phyloP scores from a whole-genome alignment of 2,329 filamentous ascomycete species.

The Drechslerella dactyloides region DNA sequence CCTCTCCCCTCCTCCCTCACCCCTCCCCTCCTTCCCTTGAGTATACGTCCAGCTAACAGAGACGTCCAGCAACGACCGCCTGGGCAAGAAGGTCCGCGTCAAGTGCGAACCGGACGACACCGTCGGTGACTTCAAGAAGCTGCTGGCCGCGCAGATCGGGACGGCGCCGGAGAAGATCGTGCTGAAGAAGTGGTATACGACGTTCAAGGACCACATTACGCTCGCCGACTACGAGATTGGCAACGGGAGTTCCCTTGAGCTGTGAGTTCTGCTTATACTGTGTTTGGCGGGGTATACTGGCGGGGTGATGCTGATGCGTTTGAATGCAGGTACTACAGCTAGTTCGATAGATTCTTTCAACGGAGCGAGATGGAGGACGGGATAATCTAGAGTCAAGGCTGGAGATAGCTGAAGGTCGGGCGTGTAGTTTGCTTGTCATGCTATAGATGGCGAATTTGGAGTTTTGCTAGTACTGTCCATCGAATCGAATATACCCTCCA shows the following conservation, averaged over 20 bases:
- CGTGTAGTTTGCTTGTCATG: neutral
- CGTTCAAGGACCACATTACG: constrained; percentile 55
- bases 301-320: constrained; percentile 7
- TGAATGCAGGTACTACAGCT: constrained; percentile 25
- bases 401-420: neutral
- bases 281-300: constrained; percentile 10
- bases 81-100: constrained; percentile 53
- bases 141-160: constrained; percentile 53
- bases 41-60: neutral
- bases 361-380: too few species aligned
- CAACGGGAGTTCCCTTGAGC: constrained; percentile 53
- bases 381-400: too few species aligned
- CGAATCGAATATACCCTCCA: too few species aligned
- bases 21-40: constrained; percentile 42
- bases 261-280: constrained; percentile 42
- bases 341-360: neutral
- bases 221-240: constrained; percentile 55
- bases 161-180: constrained; percentile 55
- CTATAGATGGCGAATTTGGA: neutral
- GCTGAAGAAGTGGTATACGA: constrained; percentile 54
- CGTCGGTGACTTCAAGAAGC: constrained; percentile 54
- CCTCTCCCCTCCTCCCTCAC: constrained; percentile 57
- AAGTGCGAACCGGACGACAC: constrained; percentile 55
- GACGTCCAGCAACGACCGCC: constrained; percentile 68
- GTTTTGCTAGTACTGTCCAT: neutral